Percentiles rank a stretch among this genome's conserved stretches.
Evolutionary conservation across 2,329 filamentous ascomycete genomes (phyloP).

Genomic region (Eutypella sp.): DNA sequence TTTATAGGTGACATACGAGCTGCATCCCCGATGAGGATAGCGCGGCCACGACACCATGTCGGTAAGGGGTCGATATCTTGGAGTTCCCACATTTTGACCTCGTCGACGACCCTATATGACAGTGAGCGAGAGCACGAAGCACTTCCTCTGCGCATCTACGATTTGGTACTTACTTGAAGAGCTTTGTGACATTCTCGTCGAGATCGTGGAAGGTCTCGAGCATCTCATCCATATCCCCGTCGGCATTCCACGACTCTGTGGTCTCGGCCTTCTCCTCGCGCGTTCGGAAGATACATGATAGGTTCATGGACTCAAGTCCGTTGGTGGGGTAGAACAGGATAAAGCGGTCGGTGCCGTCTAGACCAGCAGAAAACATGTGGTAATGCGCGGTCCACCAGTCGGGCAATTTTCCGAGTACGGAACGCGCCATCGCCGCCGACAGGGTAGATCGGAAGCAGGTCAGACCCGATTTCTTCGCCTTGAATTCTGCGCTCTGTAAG

Average conservation of each 20-base stretch:
- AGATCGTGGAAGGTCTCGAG: slow-evolving; percentile 16
- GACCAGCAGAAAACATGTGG: slow-evolving; percentile 12
- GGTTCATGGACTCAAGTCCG: slow-evolving; percentile 14
- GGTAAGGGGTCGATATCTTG: slow-evolving; percentile 19
- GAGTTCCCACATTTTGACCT: slow-evolving; percentile 22
- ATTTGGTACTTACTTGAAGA: slow-evolving; percentile 13
- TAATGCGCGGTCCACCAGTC: slow-evolving; percentile 15
- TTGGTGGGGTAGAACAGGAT: slow-evolving; percentile 16
- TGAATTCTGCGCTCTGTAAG: slow-evolving; percentile 8
- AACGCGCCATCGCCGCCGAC: slow-evolving; percentile 11
- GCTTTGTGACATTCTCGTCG: slow-evolving; percentile 7
- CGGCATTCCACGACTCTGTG: slow-evolving; percentile 16
- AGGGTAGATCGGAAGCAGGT: slow-evolving; percentile 19
- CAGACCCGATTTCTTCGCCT: slow-evolving; percentile 14
- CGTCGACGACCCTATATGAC: slow-evolving; percentile 10
- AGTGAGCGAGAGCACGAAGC: neutral
- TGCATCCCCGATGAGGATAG: slow-evolving; percentile 21
- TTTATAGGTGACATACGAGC: slow-evolving; percentile 4
- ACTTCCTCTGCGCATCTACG: neutral
- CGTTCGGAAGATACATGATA: slow-evolving; percentile 17
- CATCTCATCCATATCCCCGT: slow-evolving; percentile 16
- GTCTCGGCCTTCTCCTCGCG: slow-evolving; percentile 11
- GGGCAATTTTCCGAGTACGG: slow-evolving; percentile 14
- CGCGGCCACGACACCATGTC: slow-evolving; percentile 15
- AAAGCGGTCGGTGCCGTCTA: slow-evolving; percentile 15